phyloP scores from a whole-genome alignment of 1,284 basidiomycete species.

The Ceratobasidium sp. region DNA sequence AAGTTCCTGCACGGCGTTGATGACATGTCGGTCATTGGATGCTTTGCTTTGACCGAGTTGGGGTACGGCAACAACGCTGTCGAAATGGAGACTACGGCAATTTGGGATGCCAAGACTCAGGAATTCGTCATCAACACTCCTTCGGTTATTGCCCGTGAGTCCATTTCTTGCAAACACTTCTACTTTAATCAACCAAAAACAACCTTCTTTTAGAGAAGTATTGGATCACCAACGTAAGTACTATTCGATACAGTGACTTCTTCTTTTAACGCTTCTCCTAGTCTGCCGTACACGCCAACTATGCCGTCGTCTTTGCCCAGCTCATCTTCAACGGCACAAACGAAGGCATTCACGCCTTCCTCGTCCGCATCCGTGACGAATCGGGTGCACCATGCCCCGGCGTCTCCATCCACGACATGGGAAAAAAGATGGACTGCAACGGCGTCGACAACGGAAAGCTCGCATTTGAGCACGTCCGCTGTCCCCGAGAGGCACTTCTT shows the following conservation, averaged over 20 bases:
- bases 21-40: slow-evolving; percentile 46
- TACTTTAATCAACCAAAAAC: neutral
- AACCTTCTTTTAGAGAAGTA: slow-evolving; percentile 20
- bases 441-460: slow-evolving; percentile 48
- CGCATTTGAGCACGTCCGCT: slow-evolving; percentile 45
- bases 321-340: slow-evolving; percentile 44
- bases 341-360: slow-evolving; percentile 47
- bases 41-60: slow-evolving; percentile 45
- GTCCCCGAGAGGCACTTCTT: slow-evolving; percentile 44
- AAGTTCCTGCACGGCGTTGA: slow-evolving; percentile 40
- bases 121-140: slow-evolving; percentile 47
- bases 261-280: slow-evolving; percentile 17
- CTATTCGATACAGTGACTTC: neutral
- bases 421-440: slow-evolving; percentile 45
- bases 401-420: slow-evolving; percentile 46
- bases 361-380: slow-evolving; percentile 45
- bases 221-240: slow-evolving; percentile 44
- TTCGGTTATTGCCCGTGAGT: slow-evolving; percentile 40
- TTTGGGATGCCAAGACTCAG: slow-evolving; percentile 41
- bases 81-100: slow-evolving; percentile 46
- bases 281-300: slow-evolving; percentile 48
- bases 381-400: slow-evolving; percentile 42
- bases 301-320: slow-evolving; percentile 45
- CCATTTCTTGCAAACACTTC: neutral
- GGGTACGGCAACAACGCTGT: slow-evolving; percentile 45